These are phyloP conservation scores for Mollisia scopiformis DNA, from an alignment of 2,329 filamentous ascomycete genomes.

Conservation along the genomic window DNA sequence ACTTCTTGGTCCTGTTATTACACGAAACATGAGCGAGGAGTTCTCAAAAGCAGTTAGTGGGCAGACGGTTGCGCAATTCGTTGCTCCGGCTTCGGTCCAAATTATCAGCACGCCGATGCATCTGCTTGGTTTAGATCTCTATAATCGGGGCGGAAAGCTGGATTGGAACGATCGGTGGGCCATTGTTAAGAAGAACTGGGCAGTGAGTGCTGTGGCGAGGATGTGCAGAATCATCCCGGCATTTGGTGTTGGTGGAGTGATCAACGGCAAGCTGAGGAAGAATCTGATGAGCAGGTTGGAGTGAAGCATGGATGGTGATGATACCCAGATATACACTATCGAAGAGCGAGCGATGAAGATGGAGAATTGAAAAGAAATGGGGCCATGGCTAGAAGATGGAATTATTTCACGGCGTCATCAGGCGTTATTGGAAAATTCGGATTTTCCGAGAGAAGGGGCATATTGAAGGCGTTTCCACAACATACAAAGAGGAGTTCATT, in stretches of 20 bases:
- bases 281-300: constrained; percentile 54
- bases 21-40: constrained; percentile 54
- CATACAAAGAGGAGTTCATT: too few relatives aligned
- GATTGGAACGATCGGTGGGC: constrained; percentile 63
- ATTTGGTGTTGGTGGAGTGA: constrained; percentile 85
- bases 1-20: constrained; percentile 71
- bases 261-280: constrained; percentile 74
- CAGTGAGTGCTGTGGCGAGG: constrained; percentile 71
- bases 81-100: constrained; percentile 79
- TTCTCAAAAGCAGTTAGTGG: constrained; percentile 54
- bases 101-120: constrained; percentile 82
- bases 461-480: too few relatives aligned
- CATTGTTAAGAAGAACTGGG: constrained; percentile 76
- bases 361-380: too few relatives aligned
- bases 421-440: background rate
- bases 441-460: background rate
- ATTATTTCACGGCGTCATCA: too few relatives aligned
- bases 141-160: constrained; percentile 64
- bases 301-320: constrained; percentile 7
- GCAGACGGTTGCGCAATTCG: constrained; percentile 75
- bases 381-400: too few relatives aligned
- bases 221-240: constrained; percentile 87
- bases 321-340: background rate
- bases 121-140: constrained; percentile 82
- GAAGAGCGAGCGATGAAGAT: background rate